Base-by-base conservation (phyloP, 495 filamentous ascomycete genomes). In the Penicillium arizonense region DNA sequence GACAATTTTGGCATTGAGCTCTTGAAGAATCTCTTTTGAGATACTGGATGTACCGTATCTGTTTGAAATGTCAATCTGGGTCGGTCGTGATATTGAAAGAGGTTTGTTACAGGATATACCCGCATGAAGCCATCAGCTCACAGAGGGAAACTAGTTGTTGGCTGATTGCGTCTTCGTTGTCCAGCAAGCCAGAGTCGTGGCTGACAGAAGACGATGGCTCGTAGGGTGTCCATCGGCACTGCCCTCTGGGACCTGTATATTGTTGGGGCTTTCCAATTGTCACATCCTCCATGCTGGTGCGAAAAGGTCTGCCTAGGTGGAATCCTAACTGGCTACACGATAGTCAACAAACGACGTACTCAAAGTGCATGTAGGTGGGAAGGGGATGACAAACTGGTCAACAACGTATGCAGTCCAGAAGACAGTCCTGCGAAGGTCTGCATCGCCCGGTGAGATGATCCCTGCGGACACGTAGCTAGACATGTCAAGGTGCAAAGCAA, bases 401-500 rank as follows among this genome's bases (percentile, higher is more conserved):
- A 63, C 55, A 11, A 61, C 50, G 42, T 63, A 75, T 1, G 55
- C 62, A 13, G 56, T 64, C 71, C 70, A 73, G 32, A 75, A 75
- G 0, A 61, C 51, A 1, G 50, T 56, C 5, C 62, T 45, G 7
- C 71, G 60, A 1, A 71, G 12, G 4, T 67, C 57, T 0, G 66
- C 66, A 24, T 71, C 64, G 0, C 52, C 41, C 2, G 33, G 34
- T 5, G 42, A 54, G 5, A 73, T 58, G 18, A 45, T 33, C 0
- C 68, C 68, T 6, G 49, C 51, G 14, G 37, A 26, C 16, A 71
- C 61, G 44, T 70, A 65, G 0, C 53, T 20, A 3, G 53, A 52
- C 33, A 65, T 67, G 23, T 75, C 67, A 5, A 70, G 35, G 36
- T 75, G 70, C n/a, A 75, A 48, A 13, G 57, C 72, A 9, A 75